Base-by-base conservation (phyloP, 352 stramenopile species). In the Phytophthora foliorum region DNA sequence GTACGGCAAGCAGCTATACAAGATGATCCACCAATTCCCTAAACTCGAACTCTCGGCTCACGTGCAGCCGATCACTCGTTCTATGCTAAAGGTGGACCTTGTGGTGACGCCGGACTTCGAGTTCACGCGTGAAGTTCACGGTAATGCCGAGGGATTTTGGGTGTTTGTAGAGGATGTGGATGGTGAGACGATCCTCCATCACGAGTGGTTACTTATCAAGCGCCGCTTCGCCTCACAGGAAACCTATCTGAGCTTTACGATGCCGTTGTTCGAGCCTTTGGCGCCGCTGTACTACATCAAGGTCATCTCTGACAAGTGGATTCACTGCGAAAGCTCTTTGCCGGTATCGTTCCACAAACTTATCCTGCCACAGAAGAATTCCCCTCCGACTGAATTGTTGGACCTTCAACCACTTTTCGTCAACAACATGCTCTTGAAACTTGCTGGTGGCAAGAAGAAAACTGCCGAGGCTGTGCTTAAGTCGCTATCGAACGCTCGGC, bases 91-190 rank as follows among this genome's bases (percentile, higher is more conserved):
- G 69, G 88, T 96, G 17, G 98, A 99, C 62, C 75, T 99, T 44
- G 98, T 91, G 2, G 81, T 99, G 51, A 93, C 92, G 2, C 95
- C 98, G 29, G 98, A 99, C 75, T 99, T 99, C 69, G 84, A 99
- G 53, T 99, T 98, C 65, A 97, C 99, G 55, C 77, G 90, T 7
- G 97, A 98, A 50, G 82, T 99, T 14, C 98, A 99, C 81, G 98
- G 97, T 31, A 97, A 98, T 67, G 81, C 91, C 13, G 93, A 99
- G 59, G 86, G 98, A 2, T 99, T 99, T 69, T 99, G 98, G 84
- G 86, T 99, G 29, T 90, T 99, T 62, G 97, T 99, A 4, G 97
- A 99, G 60, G 98, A 99, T 79, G 97, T 99, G 2, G 98, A 99
- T 66, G 94, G 96, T 21, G 97, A 99, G 66, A 96, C 85, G n/a